These are phyloP conservation scores for Geopyxis carbonaria DNA, from an alignment of 495 filamentous ascomycete species.

Conservation along the genomic window DNA sequence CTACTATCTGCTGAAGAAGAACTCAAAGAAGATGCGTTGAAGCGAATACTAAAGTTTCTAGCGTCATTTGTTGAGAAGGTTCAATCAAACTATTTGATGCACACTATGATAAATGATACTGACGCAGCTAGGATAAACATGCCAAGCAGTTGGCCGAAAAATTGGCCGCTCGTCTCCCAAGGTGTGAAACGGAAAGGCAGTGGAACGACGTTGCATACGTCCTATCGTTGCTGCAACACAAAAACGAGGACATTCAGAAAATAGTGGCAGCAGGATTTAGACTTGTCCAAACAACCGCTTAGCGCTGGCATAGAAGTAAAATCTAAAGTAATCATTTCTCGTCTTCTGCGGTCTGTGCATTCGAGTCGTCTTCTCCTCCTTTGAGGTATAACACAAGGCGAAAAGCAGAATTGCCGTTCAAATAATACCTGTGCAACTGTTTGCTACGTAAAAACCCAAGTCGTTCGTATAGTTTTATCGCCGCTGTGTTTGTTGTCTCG, in stretches of 20 bases:
- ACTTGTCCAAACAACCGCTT: conserved; percentile 47
- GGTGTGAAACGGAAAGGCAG: conserved; percentile 82
- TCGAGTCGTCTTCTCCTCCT: conserved; percentile 16
- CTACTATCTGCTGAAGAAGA: conserved; percentile 64
- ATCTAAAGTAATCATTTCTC: too few relatives aligned
- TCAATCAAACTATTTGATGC: conserved; percentile 5
- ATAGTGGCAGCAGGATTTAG: conserved; percentile 68
- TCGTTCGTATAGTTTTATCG: conserved; percentile 84
- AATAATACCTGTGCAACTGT: conserved; percentile 83
- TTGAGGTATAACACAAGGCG: conserved; percentile 72
- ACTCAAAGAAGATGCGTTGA: conserved; percentile 68
- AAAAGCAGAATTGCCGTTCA: conserved; percentile 93
- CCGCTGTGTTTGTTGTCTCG: conserved; percentile 82
- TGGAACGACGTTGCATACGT: conserved; percentile 96
- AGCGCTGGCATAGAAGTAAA: conserved; percentile 10
- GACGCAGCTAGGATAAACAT: conserved; percentile 67
- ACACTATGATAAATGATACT: not conserved
- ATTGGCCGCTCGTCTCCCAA: conserved; percentile 64
- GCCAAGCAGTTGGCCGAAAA: conserved; percentile 91
- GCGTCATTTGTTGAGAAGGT: conserved; percentile 96
- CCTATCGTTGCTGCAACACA: conserved; percentile 74
- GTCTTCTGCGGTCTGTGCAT: conserved; percentile 26
- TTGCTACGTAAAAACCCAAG: conserved; percentile 88
- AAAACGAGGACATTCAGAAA: conserved; percentile 93
- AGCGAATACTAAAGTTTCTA: conserved; percentile 77